These are phyloP conservation scores for Mallotus nudiflorus DNA, from an alignment of 345 rosid species.

Conservation along the genomic window DNA sequence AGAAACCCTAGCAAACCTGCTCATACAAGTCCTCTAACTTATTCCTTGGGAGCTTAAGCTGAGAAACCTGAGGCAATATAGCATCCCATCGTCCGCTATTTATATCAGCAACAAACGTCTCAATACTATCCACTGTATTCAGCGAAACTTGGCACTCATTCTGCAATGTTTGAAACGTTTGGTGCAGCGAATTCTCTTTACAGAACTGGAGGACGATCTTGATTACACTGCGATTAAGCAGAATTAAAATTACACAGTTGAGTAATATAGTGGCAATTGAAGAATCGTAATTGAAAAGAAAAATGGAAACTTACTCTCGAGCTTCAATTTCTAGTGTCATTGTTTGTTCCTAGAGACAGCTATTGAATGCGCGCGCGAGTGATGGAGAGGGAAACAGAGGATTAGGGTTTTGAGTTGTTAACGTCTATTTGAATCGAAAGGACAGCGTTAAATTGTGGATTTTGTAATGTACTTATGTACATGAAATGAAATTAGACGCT, in stretches of 20 bases:
- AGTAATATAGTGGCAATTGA: too few relatives aligned
- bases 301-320: slow-evolving; percentile 77
- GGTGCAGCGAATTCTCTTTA: slow-evolving; percentile 92
- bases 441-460: too few relatives aligned
- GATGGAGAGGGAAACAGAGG: neutral
- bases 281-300: too few relatives aligned
- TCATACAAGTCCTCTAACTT: slow-evolving; percentile 89
- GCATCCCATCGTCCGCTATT: slow-evolving; percentile 95
- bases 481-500: too few relatives aligned
- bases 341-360: too few relatives aligned
- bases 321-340: slow-evolving; percentile 97
- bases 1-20: slow-evolving; percentile 48
- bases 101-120: slow-evolving; percentile 86
- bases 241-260: neutral
- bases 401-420: slow-evolving; percentile 28
- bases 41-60: slow-evolving; percentile 90
- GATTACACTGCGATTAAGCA: slow-evolving; percentile 59
- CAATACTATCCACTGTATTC: slow-evolving; percentile 90
- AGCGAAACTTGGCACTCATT: slow-evolving; percentile 94
- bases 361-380: slow-evolving; percentile 3
- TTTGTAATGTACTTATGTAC: too few relatives aligned
- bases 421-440: too few relatives aligned
- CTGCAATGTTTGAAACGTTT: slow-evolving; percentile 91
- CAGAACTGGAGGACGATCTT: slow-evolving; percentile 98
- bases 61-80: slow-evolving; percentile 89